Percentiles rank a stretch among this genome's conserved stretches.
These are phyloP conservation scores for Draba incana DNA, from an alignment of 345 rosid genomes.

Conservation along the genomic window DNA sequence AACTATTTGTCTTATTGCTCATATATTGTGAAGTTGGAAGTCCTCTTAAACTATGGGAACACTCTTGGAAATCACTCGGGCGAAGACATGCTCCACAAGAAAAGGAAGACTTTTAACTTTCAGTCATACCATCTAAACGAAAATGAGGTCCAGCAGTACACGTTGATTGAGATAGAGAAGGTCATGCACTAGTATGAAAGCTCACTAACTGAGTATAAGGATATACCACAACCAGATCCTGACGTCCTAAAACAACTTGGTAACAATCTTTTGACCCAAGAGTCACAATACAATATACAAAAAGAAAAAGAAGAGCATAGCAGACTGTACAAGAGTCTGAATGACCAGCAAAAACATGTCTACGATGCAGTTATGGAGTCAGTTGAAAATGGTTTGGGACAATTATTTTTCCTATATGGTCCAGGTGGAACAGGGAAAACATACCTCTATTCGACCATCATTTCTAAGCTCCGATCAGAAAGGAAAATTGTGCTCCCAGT, in stretches of 20 bases:
- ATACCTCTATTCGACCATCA: neutral
- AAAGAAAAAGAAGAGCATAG: neutral
- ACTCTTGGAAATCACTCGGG: neutral
- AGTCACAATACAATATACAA: neutral
- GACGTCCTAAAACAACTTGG: neutral
- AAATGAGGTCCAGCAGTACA: neutral
- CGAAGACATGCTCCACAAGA: neutral
- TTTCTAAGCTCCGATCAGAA: neutral
- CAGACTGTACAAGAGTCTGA: too few relatives aligned
- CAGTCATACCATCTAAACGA: neutral
- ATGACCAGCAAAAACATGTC: too few relatives aligned
- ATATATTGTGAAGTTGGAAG: neutral
- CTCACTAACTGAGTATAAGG: neutral
- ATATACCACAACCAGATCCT: neutral
- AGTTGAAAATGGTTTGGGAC: too few relatives aligned
- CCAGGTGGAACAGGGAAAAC: too few relatives aligned
- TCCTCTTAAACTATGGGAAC: neutral
- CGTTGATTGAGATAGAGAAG: neutral
- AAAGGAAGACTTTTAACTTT: neutral
- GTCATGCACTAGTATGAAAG: neutral
- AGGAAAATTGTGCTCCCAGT: neutral
- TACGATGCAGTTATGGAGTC: too few relatives aligned
- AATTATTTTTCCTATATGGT: too few relatives aligned
- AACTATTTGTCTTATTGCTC: neutral
- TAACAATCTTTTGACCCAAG: neutral